Evolutionary conservation across 805 yeast genomes (phyloP).

Genomic region (Cyberlindnera misumaiensis): DNA sequence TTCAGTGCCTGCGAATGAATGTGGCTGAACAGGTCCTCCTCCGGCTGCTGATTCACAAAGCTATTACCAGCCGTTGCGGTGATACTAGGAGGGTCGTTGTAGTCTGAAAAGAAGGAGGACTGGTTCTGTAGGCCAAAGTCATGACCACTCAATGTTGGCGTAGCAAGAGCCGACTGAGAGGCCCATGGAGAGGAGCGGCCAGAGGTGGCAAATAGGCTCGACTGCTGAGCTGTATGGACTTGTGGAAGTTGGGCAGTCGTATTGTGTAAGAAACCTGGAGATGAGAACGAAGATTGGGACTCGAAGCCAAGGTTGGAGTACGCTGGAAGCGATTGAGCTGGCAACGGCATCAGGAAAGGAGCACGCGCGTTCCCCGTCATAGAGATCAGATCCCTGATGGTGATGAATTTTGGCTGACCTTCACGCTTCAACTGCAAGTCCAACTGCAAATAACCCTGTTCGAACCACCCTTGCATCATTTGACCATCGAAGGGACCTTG

Average conservation of each 20-base stretch:
- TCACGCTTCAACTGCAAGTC: slow-evolving; percentile 53
- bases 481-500: slow-evolving; percentile 80
- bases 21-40: slow-evolving; percentile 29
- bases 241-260: slow-evolving; percentile 9
- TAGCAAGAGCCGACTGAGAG: slow-evolving; percentile 4
- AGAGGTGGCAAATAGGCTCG: slow-evolving; percentile 1
- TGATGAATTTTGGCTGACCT: slow-evolving; percentile 42
- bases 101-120: slow-evolving; percentile 12
- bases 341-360: slow-evolving; percentile 61
- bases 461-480: slow-evolving; percentile 75
- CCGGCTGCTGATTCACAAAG: slow-evolving; percentile 3
- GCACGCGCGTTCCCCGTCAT: slow-evolving; percentile 48
- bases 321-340: not conserved
- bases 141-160: not conserved
- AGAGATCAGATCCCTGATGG: slow-evolving; percentile 48
- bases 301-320: not conserved
- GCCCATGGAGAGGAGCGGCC: slow-evolving; percentile 20
- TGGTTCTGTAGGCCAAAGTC: slow-evolving; percentile 11
- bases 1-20: slow-evolving; percentile 35
- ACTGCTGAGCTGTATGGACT: slow-evolving; percentile 10
- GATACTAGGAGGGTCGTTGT: slow-evolving; percentile 1
- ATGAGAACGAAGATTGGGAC: slow-evolving; percentile 1
- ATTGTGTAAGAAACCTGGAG: slow-evolving; percentile 5
- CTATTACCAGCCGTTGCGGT: slow-evolving; percentile 1
- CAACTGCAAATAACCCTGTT: slow-evolving; percentile 48